Conservation (phyloP, 1,284 basidiomycete genomes). For the Malassezia arunalokei region DNA sequence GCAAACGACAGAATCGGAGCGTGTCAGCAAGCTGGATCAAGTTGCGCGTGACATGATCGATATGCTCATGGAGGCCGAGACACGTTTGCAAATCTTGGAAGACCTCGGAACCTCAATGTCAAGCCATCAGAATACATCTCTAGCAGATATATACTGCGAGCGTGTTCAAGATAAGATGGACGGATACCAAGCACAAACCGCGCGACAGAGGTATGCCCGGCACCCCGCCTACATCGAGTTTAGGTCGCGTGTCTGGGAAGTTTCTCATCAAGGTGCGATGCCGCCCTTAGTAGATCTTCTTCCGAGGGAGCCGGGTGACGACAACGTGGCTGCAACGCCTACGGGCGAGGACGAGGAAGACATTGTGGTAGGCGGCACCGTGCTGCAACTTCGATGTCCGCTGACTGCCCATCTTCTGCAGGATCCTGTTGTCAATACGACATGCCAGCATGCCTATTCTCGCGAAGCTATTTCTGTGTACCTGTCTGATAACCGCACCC, state of each 20-base stretch:
- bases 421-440: slow-evolving; percentile 23
- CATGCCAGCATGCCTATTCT: slow-evolving; percentile 17
- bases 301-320: slow-evolving; percentile 16
- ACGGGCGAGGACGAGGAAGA: slow-evolving; percentile 28
- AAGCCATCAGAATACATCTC: not conserved
- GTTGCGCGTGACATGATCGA: slow-evolving; percentile 29
- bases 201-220: slow-evolving; percentile 25
- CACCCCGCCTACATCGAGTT: slow-evolving; percentile 26
- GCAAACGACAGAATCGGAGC: slow-evolving; percentile 10
- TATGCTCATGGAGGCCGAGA: slow-evolving; percentile 20
- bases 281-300: slow-evolving; percentile 29
- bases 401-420: slow-evolving; percentile 24
- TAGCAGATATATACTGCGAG: slow-evolving; percentile 16
- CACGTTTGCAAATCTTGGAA: slow-evolving; percentile 17
- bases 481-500: not conserved
- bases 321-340: not conserved
- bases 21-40: slow-evolving; percentile 18
- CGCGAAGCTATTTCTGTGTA: slow-evolving; percentile 11
- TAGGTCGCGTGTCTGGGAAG: slow-evolving; percentile 25
- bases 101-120: slow-evolving; percentile 11
- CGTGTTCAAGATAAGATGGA: slow-evolving; percentile 10
- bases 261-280: slow-evolving; percentile 27
- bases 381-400: slow-evolving; percentile 32
- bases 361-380: slow-evolving; percentile 22
- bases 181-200: slow-evolving; percentile 21